Percentiles rank a stretch among this genome's conserved stretches.
phyloP scores from a whole-genome alignment of 768 basidiomycete genomes.

The Termitomyces sp. region DNA sequence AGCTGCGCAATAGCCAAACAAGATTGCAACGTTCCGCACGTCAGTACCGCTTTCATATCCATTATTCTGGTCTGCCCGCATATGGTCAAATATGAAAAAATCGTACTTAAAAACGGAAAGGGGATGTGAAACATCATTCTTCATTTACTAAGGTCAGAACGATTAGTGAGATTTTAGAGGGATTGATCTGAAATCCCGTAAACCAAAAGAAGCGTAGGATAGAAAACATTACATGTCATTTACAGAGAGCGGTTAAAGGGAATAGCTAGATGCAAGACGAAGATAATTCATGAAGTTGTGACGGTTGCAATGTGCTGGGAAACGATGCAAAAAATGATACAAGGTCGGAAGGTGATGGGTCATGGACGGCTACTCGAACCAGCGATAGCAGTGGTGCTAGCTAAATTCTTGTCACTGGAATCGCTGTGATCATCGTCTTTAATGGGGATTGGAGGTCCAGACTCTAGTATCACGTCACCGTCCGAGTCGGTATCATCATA shows the following conservation, averaged over 20 bases:
- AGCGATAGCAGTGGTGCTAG: constrained; percentile 10
- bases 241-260: neutral
- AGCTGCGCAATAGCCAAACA: neutral
- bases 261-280: neutral
- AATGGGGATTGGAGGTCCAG: constrained; percentile 50
- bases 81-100: neutral
- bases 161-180: neutral
- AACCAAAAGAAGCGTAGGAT: neutral
- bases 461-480: constrained; percentile 69
- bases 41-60: neutral
- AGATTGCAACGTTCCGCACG: neutral
- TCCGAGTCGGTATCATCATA: constrained; percentile 46
- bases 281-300: neutral
- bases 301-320: neutral
- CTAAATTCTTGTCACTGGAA: constrained; percentile 5
- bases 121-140: neutral
- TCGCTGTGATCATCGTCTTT: constrained; percentile 10
- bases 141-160: no score
- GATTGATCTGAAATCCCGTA: neutral
- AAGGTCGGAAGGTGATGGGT: neutral
- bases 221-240: constrained; percentile 1
- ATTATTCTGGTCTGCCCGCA: neutral
- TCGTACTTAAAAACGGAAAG: neutral
- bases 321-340: constrained; percentile 1
- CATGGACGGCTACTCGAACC: constrained; percentile 13